Conservation (phyloP, 164 flowering plant genomes). For the Macadamia tetraphylla region DNA sequence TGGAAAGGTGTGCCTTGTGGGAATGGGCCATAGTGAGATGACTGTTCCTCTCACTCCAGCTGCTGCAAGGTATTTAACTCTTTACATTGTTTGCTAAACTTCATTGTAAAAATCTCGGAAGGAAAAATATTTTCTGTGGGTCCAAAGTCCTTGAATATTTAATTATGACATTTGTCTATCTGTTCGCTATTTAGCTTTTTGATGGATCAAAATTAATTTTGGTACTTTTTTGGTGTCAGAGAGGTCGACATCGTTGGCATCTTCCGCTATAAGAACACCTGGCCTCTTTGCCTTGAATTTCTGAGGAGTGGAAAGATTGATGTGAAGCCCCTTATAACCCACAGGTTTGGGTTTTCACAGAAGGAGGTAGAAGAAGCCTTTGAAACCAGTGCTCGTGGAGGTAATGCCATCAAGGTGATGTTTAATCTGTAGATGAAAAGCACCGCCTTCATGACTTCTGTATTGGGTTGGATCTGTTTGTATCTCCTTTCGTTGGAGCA, state of each 20-base stretch:
- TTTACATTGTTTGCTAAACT: not conserved
- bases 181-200: not conserved
- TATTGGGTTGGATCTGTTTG: not conserved
- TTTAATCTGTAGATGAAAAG: constrained; percentile 53
- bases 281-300: constrained; percentile 93
- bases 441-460: not conserved
- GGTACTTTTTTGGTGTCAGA: constrained; percentile 28
- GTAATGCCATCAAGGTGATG: constrained; percentile 94
- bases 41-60: constrained; percentile 80
- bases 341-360: constrained; percentile 90
- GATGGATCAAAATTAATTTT: not conserved
- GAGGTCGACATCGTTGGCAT: constrained; percentile 87
- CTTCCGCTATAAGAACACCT: constrained; percentile 90
- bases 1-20: constrained; percentile 92
- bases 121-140: not conserved
- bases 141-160: not conserved
- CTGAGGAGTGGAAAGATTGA: constrained; percentile 85
- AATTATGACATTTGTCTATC: too few species aligned
- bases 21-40: constrained; percentile 78
- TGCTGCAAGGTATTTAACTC: constrained; percentile 59
- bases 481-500: not conserved
- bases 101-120: not conserved
- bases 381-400: constrained; percentile 92
- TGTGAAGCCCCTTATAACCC: constrained; percentile 96
- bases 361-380: constrained; percentile 87